phyloP scores from a whole-genome alignment of 345 rosid genomes.

The Crucihimalaya himalaica region DNA sequence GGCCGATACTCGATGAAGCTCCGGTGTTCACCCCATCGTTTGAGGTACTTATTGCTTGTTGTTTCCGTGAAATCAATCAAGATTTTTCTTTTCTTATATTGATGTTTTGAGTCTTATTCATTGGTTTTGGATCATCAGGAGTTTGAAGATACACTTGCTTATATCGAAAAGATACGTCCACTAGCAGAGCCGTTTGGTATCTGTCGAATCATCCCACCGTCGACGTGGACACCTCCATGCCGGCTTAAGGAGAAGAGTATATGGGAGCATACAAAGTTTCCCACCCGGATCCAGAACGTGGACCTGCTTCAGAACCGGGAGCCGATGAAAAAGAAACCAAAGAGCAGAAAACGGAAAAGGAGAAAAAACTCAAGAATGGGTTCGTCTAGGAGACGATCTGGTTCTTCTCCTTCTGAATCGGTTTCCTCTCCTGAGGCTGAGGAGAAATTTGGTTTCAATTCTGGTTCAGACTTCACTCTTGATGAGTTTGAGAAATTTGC shows the following conservation, averaged over 20 bases:
- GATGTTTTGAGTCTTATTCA: constrained; percentile 12
- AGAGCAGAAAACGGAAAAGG: constrained; percentile 73
- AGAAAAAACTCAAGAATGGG: constrained; percentile 68
- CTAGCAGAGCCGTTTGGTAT: constrained; percentile 83
- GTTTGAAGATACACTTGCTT: constrained; percentile 88
- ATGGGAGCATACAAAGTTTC: constrained; percentile 77
- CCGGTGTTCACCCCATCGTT: constrained; percentile 77
- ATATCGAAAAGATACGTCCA: constrained; percentile 76
- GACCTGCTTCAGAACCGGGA: constrained; percentile 93
- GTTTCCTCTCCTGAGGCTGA: constrained; percentile 58
- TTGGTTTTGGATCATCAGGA: constrained; percentile 53
- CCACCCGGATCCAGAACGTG: constrained; percentile 81
- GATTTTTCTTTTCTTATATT: neutral
- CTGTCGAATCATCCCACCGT: constrained; percentile 90
- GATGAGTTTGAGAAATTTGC: constrained; percentile 75
- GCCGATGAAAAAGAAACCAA: constrained; percentile 82
- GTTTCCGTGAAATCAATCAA: neutral
- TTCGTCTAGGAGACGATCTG: constrained; percentile 49
- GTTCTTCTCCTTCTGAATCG: constrained; percentile 54
- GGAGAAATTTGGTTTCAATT: constrained; percentile 87
- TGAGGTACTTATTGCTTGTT: constrained; percentile 56
- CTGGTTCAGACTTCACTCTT: constrained; percentile 86
- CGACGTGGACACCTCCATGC: constrained; percentile 85
- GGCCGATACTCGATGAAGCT: constrained; percentile 75
- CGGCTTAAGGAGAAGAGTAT: constrained; percentile 62